Base-by-base conservation (phyloP, 2,329 filamentous ascomycete genomes). In the Phaeosphaeria sp. region DNA sequence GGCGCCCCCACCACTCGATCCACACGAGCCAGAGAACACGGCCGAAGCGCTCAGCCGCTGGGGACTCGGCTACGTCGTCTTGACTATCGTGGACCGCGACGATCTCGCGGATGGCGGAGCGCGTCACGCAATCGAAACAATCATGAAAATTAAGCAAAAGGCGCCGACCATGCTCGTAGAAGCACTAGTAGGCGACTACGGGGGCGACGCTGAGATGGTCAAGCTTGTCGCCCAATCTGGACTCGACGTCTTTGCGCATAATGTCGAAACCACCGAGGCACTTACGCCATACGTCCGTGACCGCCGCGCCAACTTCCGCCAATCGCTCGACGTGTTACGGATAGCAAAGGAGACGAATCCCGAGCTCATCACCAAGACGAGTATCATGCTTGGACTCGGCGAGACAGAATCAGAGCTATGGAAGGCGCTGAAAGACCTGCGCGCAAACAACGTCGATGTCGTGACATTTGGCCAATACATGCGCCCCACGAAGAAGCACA, bases 391-490 rank as follows among this genome's bases (percentile, higher is more conserved):
- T 22, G 95, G 95, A 3, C 80, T 99, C 5, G 95, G 95, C 13
- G 95, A 99, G 84, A 93, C 89, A 23, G 93, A 98, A 70, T 86
- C 90, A 18, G 90, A 98, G 79, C 78, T 99, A 0, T 90, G 88
- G 85, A 87, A 91, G 62, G 87, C 94, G 0, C 79, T 98, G 58
- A 86, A 83, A 76, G 91, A 96, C 76, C 85, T 99, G 13, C 87
- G 95, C 56, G 89, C 89, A 64, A 85, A 88, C 56, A 83, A 91
- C 59, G 93, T 97, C 46, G 95, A 99, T 68, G 92, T 99, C 13
- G 93, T 99, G 56, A 99, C 95, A 0, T 99, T 99, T 68, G 95
- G 95, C n/a, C 95, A 99, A 82, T 99, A 99, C 82, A 99, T 99
- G 95, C 91, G 94, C 11, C 95, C 95, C 1, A 99, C 95, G 4